phyloP scores from a whole-genome alignment of 768 basidiomycete genomes.

The Galerina sulciceps region DNA sequence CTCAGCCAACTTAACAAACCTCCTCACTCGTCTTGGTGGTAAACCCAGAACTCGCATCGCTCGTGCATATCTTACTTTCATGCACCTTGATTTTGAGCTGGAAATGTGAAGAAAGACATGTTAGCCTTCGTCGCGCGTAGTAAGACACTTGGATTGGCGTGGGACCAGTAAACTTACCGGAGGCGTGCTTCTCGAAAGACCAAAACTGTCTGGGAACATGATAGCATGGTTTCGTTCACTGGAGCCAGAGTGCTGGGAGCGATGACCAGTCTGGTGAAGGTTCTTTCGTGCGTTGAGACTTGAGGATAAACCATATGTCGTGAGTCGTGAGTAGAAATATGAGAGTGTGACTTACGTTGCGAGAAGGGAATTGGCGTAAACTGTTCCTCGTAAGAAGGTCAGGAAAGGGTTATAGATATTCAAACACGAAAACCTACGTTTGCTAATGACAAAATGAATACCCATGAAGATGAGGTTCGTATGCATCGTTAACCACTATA shows the following conservation, averaged over 20 bases:
- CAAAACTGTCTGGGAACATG: slow-evolving; percentile 12
- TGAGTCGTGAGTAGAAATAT: slow-evolving; percentile 10
- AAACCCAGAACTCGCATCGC: background rate
- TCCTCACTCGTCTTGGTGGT: no score
- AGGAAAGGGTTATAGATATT: background rate
- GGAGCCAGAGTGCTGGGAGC: slow-evolving; percentile 6
- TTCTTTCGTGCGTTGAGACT: slow-evolving; percentile 18
- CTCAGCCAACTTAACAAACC: no score
- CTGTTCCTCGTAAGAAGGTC: slow-evolving; percentile 25
- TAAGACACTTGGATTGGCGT: no score
- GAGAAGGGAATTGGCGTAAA: slow-evolving; percentile 55
- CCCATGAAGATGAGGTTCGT: slow-evolving; percentile 55
- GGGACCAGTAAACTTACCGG: background rate
- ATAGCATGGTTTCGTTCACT: slow-evolving; percentile 11
- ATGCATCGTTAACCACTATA: slow-evolving; percentile 51
- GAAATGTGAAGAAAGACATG: no score
- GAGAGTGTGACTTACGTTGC: slow-evolving; percentile 39
- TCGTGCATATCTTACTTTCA: background rate
- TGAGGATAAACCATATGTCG: slow-evolving; percentile 2
- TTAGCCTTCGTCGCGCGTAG: no score
- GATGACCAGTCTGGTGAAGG: slow-evolving; percentile 4
- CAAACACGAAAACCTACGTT: slow-evolving; percentile 35
- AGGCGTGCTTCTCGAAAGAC: background rate
- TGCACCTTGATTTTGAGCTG: slow-evolving; percentile 1
- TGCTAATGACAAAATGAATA: slow-evolving; percentile 55